Conservation (phyloP, 2,329 filamentous ascomycete species). For the Microcyclospora pomicola region DNA sequence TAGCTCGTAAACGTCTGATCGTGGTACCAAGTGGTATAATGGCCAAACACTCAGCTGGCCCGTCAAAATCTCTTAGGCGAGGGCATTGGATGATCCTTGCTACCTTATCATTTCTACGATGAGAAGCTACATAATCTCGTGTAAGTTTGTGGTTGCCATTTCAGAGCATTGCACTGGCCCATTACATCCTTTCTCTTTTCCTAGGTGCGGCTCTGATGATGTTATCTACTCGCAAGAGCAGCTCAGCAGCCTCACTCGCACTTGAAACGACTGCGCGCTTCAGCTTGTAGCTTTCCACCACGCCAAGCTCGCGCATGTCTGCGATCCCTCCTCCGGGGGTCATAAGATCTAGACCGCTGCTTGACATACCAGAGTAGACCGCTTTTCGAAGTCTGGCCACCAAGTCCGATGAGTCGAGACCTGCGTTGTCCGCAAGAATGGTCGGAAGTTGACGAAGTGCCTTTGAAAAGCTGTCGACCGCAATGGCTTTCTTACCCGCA, state of each 20-base stretch:
- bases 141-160: too few species aligned
- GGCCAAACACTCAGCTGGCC: too few species aligned
- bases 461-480: constrained; percentile 76
- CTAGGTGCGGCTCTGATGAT: constrained; percentile 91
- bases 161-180: too few species aligned
- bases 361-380: constrained; percentile 88
- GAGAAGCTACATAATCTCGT: too few species aligned
- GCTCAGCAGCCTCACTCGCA: constrained; percentile 90
- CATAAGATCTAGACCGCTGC: constrained; percentile 77
- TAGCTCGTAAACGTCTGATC: too few species aligned
- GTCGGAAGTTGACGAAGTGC: constrained; percentile 89
- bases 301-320: constrained; percentile 90
- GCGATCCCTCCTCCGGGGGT: constrained; percentile 83
- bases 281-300: constrained; percentile 96
- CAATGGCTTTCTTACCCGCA: constrained; percentile 91
- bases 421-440: constrained; percentile 93
- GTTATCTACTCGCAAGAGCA: constrained; percentile 88
- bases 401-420: constrained; percentile 86
- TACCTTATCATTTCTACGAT: too few species aligned
- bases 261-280: constrained; percentile 97
- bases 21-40: too few species aligned
- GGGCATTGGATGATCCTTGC: too few species aligned
- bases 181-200: constrained; percentile 60
- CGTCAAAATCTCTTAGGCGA: too few species aligned
- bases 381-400: constrained; percentile 83